phyloP scores from a whole-genome alignment of 306 rosid genomes.

The Cucurbita pepo region DNA sequence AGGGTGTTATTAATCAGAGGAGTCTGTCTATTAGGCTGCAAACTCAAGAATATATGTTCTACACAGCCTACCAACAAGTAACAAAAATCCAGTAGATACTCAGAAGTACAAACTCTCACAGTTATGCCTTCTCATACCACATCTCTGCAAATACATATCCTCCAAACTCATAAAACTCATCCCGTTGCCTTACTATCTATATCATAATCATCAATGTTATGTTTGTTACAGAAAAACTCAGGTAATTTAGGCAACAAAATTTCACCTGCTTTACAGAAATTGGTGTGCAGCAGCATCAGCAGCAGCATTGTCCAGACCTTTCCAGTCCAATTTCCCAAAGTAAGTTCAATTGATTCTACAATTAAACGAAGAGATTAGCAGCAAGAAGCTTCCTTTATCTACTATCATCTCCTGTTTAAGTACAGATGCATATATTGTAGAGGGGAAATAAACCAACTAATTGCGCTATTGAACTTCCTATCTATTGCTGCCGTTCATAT shows the following conservation, averaged over 20 bases:
- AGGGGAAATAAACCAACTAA: not conserved
- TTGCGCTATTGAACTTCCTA: not conserved
- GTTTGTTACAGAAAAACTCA: not conserved
- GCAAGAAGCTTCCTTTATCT: not conserved
- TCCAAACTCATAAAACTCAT: not conserved
- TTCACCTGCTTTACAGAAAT: not conserved
- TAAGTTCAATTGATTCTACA: not conserved
- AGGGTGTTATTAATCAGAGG: too few relatives aligned
- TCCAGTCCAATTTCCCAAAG: not conserved
- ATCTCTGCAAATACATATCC: not conserved
- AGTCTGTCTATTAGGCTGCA: too few relatives aligned
- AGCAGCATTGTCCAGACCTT: not conserved
- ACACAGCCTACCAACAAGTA: too few relatives aligned
- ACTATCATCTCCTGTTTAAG: not conserved
- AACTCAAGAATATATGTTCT: too few relatives aligned
- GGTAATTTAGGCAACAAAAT: not conserved
- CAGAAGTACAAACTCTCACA: not conserved
- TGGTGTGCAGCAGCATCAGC: not conserved
- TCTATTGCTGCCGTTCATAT: constrained; percentile 75
- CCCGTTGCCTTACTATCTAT: not conserved
- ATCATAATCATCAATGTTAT: not conserved
- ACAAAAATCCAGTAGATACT: too few relatives aligned
- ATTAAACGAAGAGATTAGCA: not conserved
- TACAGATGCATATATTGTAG: not conserved
- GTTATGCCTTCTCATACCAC: not conserved